A percentile compares a stretch with the other conserved stretches of the same genome.
Conservation (phyloP, 2,329 filamentous ascomycete genomes). For the Sclerotinia borealis region DNA sequence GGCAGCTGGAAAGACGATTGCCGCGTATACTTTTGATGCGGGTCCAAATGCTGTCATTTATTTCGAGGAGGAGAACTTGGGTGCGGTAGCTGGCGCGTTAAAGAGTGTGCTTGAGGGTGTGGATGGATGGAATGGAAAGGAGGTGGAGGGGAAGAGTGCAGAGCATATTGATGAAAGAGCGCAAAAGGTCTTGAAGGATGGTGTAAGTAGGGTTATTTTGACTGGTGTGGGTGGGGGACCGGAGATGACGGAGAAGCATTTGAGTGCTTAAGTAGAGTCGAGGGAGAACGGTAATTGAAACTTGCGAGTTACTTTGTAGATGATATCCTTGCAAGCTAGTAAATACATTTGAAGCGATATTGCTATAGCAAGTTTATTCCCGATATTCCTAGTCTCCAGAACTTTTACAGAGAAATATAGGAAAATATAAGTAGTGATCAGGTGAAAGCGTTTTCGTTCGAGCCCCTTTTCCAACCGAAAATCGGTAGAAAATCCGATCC, state of each 20-base stretch:
- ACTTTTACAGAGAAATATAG: neutral
- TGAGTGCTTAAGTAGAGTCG: slow-evolving; percentile 45
- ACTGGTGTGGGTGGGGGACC: slow-evolving; percentile 91
- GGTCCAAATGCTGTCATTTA: slow-evolving; percentile 97
- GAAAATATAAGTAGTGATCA: neutral
- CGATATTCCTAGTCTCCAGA: neutral
- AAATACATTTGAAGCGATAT: neutral
- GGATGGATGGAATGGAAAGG: slow-evolving; percentile 64
- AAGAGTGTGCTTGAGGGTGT: slow-evolving; percentile 57
- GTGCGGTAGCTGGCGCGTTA: slow-evolving; percentile 70
- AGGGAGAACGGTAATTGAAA: neutral
- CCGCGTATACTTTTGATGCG: slow-evolving; percentile 95
- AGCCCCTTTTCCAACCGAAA: neutral
- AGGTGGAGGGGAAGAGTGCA: slow-evolving; percentile 44
- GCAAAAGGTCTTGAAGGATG: slow-evolving; percentile 62
- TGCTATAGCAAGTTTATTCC: too few species aligned
- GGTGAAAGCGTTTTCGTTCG: neutral
- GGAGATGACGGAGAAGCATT: slow-evolving; percentile 67
- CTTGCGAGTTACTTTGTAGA: neutral
- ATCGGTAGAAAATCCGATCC: too few species aligned
- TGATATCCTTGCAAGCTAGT: neutral
- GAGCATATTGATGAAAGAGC: slow-evolving; percentile 60
- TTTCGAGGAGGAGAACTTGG: slow-evolving; percentile 75
- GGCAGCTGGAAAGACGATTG: slow-evolving; percentile 69
- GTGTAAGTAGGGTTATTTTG: slow-evolving; percentile 83